Evolutionary conservation across 139 green algal genomes (phyloP).

Genomic region (Volvox reticuliferus): DNA sequence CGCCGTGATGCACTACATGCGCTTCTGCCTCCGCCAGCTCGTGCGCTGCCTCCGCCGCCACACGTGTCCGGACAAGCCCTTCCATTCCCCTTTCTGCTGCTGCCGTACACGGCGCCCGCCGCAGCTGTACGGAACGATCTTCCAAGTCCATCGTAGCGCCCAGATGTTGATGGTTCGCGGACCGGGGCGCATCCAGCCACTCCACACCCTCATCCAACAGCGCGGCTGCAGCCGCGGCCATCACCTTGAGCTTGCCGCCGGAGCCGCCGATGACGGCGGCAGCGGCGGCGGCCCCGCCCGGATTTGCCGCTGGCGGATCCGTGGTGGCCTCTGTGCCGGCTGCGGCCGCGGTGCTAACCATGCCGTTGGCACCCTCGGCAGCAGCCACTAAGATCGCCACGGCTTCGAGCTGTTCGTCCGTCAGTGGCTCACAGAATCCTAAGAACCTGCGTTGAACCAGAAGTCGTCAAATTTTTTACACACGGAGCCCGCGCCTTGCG

Average conservation of each 20-base stretch:
- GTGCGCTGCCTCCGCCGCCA: neutral
- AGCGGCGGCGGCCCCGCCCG: neutral
- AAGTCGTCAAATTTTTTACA: too few relatives aligned
- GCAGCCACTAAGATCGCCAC: neutral
- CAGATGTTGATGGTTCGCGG: neutral
- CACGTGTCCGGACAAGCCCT: neutral
- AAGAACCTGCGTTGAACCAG: neutral
- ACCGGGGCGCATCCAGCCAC: neutral
- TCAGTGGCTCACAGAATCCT: constrained; percentile 11
- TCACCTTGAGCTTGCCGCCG: neutral
- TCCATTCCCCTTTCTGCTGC: neutral
- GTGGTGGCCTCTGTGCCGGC: neutral
- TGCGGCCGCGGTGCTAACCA: neutral
- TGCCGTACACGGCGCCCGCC: neutral
- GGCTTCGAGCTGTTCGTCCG: neutral
- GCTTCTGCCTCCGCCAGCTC: neutral
- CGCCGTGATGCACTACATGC: neutral
- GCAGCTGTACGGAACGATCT: constrained; percentile 20
- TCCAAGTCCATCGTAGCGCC: neutral
- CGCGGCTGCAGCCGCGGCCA: neutral
- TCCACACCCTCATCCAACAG: constrained; percentile 20
- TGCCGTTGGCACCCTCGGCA: neutral
- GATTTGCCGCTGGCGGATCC: too few relatives aligned
- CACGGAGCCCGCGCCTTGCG: too few relatives aligned
- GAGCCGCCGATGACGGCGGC: neutral